phyloP scores from a whole-genome alignment of 1,139 yeast species.

The Geotrichum armillariae region DNA sequence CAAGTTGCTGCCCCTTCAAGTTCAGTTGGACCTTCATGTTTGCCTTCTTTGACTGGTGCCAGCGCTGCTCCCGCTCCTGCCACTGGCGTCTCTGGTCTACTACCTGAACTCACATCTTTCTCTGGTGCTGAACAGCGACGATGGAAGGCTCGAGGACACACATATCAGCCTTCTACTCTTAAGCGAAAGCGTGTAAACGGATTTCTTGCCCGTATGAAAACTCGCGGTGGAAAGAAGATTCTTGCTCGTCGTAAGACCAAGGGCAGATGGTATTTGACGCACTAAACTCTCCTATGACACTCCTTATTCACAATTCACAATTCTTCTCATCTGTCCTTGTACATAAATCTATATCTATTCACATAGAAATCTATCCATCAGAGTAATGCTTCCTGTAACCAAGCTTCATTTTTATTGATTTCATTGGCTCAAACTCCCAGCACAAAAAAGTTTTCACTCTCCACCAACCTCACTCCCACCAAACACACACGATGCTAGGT shows the following conservation, averaged over 20 bases:
- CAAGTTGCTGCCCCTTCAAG: conserved; percentile 11
- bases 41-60: conserved; percentile 14
- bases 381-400: not conserved
- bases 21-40: conserved; percentile 3
- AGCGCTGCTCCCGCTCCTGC: conserved; percentile 21
- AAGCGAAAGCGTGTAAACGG: conserved; percentile 91
- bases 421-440: conserved; percentile 14
- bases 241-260: conserved; percentile 77
- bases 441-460: conserved; percentile 6
- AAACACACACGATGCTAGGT: conserved; percentile 10
- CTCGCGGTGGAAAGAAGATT: conserved; percentile 78
- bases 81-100: conserved; percentile 19
- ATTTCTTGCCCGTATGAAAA: conserved; percentile 80
- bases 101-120: conserved; percentile 25
- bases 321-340: conserved; percentile 1
- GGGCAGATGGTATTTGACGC: conserved; percentile 93
- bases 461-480: not conserved
- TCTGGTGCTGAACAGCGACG: conserved; percentile 47
- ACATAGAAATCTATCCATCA: not conserved
- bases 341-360: conserved; percentile 3
- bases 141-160: conserved; percentile 89
- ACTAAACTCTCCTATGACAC: conserved; percentile 43
- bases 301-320: not conserved
- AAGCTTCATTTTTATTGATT: not conserved
- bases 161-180: conserved; percentile 89